These are phyloP conservation scores for Grigorovia humatica DNA, from an alignment of 805 yeast genomes.

Conservation along the genomic window DNA sequence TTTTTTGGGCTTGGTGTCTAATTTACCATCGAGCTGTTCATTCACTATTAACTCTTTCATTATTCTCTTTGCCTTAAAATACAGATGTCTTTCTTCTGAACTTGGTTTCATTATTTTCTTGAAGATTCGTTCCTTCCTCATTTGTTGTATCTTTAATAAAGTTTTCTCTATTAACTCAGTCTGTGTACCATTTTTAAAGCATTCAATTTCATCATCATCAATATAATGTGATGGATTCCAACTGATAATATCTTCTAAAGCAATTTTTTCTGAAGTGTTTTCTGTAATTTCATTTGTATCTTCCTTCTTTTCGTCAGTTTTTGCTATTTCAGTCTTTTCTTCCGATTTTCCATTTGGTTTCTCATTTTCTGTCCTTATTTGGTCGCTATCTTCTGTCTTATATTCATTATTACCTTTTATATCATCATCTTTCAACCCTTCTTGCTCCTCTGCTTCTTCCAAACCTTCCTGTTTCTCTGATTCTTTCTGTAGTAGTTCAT, in stretches of 20 bases:
- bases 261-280: slow-evolving; percentile 12
- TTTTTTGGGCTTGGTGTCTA: slow-evolving; percentile 25
- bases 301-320: background rate
- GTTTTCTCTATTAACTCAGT: slow-evolving; percentile 35
- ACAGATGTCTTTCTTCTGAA: slow-evolving; percentile 33
- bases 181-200: slow-evolving; percentile 34
- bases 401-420: background rate
- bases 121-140: slow-evolving; percentile 38
- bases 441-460: slow-evolving; percentile 2
- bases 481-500: slow-evolving; percentile 23
- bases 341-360: slow-evolving; percentile 1
- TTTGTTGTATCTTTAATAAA: slow-evolving; percentile 38
- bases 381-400: background rate
- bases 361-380: slow-evolving; percentile 1
- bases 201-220: slow-evolving; percentile 43
- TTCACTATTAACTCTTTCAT: slow-evolving; percentile 35
- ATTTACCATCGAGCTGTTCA: slow-evolving; percentile 25
- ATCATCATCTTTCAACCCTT: slow-evolving; percentile 3
- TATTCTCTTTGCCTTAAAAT: slow-evolving; percentile 35
- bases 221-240: slow-evolving; percentile 43
- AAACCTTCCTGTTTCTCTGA: slow-evolving; percentile 7
- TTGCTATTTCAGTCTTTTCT: background rate
- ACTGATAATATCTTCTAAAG: slow-evolving; percentile 34
- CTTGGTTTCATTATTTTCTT: slow-evolving; percentile 31
- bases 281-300: background rate